Conservation (phyloP, 345 rosid species). For the Crucihimalaya himalaica region DNA sequence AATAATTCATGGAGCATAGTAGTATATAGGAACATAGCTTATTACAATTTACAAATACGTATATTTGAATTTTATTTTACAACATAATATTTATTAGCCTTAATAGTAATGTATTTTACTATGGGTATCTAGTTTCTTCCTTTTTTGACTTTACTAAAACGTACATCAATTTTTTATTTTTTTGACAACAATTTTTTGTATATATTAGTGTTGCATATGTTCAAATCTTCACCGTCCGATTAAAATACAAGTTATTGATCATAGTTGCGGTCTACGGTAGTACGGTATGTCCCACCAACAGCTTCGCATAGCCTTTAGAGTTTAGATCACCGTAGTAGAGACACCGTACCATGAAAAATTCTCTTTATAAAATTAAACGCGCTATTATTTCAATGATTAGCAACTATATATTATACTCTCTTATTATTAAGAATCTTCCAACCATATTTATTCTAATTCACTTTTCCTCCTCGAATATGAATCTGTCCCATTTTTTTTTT, state of each 20-base stretch:
- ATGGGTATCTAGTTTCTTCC: too few species aligned
- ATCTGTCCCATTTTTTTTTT: neutral
- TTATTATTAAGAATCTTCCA: slow-evolving; percentile 28
- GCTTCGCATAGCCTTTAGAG: slow-evolving; percentile 6
- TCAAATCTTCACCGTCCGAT: slow-evolving; percentile 4
- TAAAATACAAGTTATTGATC: slow-evolving; percentile 6
- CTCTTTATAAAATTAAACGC: slow-evolving; percentile 26
- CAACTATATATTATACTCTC: slow-evolving; percentile 6
- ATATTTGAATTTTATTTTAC: neutral
- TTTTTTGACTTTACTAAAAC: too few species aligned
- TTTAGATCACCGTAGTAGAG: slow-evolving; percentile 35
- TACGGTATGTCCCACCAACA: slow-evolving; percentile 31
- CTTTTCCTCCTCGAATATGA: neutral
- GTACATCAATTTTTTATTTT: too few species aligned
- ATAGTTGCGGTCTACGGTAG: slow-evolving; percentile 14
- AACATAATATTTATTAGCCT: neutral
- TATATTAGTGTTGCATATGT: too few species aligned
- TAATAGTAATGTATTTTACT: too few species aligned
- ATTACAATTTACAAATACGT: neutral
- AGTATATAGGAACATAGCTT: neutral
- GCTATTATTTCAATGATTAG: slow-evolving; percentile 39
- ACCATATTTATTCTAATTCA: slow-evolving; percentile 21
- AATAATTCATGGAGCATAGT: slow-evolving; percentile 1
- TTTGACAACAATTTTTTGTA: too few species aligned
- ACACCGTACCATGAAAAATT: slow-evolving; percentile 38